Evolutionary conservation across 2,329 filamentous ascomycete species (phyloP).

Genomic region (Claviceps fusiformis): DNA sequence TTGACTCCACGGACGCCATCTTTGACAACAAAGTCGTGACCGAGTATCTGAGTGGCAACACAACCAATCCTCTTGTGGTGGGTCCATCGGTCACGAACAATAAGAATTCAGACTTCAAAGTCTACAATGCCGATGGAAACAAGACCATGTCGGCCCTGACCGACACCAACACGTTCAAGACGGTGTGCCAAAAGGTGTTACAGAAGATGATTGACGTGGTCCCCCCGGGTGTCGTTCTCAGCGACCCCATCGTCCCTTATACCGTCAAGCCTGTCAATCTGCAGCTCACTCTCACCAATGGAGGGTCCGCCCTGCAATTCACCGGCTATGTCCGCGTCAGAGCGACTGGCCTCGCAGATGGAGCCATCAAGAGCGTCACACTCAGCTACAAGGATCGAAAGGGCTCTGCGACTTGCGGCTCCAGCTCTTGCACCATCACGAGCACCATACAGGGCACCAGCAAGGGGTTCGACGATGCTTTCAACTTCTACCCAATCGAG

Average conservation of each 20-base stretch:
- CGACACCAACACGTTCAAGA: constrained; percentile 29
- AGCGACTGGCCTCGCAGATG: constrained; percentile 32
- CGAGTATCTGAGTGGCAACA: constrained; percentile 41
- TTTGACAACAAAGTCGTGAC: constrained; percentile 46
- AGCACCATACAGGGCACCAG: constrained; percentile 33
- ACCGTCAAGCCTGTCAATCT: constrained; percentile 44
- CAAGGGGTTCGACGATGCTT: constrained; percentile 46
- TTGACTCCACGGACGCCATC: constrained; percentile 32
- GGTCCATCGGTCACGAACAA: constrained; percentile 30
- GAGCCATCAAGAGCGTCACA: constrained; percentile 31
- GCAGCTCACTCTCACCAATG: constrained; percentile 38
- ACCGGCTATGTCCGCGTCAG: constrained; percentile 43
- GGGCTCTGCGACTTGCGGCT: constrained; percentile 32
- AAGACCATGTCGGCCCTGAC: constrained; percentile 36
- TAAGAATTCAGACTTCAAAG: constrained; percentile 40
- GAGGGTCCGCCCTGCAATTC: constrained; percentile 33
- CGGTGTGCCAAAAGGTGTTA: constrained; percentile 35
- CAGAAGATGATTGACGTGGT: constrained; percentile 51
- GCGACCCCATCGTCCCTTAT: constrained; percentile 40
- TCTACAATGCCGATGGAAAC: constrained; percentile 43
- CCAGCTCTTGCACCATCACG: constrained; percentile 28
- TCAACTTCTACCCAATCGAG: constrained; percentile 38
- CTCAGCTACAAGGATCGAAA: constrained; percentile 43
- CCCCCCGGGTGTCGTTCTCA: constrained; percentile 34
- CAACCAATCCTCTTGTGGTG: constrained; percentile 40